A percentile compares a stretch with the other conserved stretches of the same genome.
Conservation (phyloP, 345 rosid species). For the Hibiscus mutabilis region DNA sequence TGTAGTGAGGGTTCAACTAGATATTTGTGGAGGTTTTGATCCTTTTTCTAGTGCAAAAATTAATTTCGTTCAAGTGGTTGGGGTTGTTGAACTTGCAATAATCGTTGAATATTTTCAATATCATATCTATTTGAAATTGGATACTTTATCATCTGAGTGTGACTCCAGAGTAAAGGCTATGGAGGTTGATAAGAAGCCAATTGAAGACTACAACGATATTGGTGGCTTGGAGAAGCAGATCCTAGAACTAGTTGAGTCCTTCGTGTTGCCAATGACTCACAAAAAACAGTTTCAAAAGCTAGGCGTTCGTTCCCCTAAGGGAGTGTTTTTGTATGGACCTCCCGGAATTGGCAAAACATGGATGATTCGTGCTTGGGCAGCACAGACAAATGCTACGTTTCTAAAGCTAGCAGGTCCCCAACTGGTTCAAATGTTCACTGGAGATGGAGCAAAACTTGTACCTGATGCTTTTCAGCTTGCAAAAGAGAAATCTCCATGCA, state of each 20-base stretch:
- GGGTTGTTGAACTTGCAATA: constrained; percentile 97
- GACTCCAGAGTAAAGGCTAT: constrained; percentile 97
- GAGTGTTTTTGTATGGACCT: constrained; percentile 93
- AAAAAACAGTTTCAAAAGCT: constrained; percentile 84
- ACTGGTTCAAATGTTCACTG: constrained; percentile 73
- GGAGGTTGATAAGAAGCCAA: constrained; percentile 27
- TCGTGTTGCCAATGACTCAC: constrained; percentile 97
- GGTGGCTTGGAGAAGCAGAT: constrained; percentile 99
- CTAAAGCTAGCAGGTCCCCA: constrained; percentile 97
- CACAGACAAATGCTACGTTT: constrained; percentile 98
- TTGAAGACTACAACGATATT: constrained; percentile 97
- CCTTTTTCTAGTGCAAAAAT: too few relatives aligned
- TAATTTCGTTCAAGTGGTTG: constrained; percentile 40
- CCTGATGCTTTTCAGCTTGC: too few relatives aligned
- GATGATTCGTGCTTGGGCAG: constrained; percentile 99
- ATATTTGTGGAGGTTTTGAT: too few relatives aligned
- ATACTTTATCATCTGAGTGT: constrained; percentile 90
- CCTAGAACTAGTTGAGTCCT: constrained; percentile 98
- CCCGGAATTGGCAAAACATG: constrained; percentile 97
- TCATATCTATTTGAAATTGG: constrained; percentile 59
- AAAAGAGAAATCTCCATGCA: too few relatives aligned
- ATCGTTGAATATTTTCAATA: constrained; percentile 25
- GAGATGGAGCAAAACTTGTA: too few relatives aligned
- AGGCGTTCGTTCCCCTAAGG: constrained; percentile 98
- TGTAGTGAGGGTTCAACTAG: too few relatives aligned